Conservation (phyloP, 805 yeast species). For the Komagataella phaffii region DNA sequence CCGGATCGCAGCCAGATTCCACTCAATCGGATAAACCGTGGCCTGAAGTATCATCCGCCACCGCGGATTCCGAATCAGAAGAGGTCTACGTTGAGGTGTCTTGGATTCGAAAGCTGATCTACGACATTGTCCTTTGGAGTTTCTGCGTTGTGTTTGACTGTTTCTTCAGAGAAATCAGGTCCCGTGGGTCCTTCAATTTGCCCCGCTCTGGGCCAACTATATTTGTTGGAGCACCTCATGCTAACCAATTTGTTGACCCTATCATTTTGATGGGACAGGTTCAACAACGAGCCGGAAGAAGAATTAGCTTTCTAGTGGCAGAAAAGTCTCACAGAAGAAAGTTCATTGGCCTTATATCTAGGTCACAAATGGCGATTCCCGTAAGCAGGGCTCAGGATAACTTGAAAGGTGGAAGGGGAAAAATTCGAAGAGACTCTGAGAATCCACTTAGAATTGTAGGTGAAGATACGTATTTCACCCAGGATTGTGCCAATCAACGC, state of each 20-base stretch:
- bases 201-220: conserved; percentile 57
- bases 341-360: conserved; percentile 66
- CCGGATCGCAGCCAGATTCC: not conserved
- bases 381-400: conserved; percentile 90
- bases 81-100: not conserved
- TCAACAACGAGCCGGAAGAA: conserved; percentile 28
- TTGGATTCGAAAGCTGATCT: conserved; percentile 20
- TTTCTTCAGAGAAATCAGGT: conserved; percentile 63
- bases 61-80: not conserved
- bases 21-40: not conserved
- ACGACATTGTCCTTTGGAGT: conserved; percentile 39
- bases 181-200: conserved; percentile 54
- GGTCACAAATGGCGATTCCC: conserved; percentile 73
- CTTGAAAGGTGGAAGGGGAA: conserved; percentile 54
- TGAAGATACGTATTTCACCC: conserved; percentile 47
- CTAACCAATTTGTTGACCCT: conserved; percentile 73
- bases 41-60: not conserved
- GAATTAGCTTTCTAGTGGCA: conserved; percentile 42
- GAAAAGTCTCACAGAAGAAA: conserved; percentile 31
- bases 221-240: conserved; percentile 74
- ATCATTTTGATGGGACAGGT: conserved; percentile 75
- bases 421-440: conserved; percentile 37
- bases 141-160: conserved; percentile 32
- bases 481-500: conserved; percentile 51
- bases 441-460: conserved; percentile 45